A percentile compares a stretch with the other conserved stretches of the same genome.
Evolutionary conservation across 1,139 yeast genomes (phyloP).

Genomic region (Sugiyamaella grinbergsii): DNA sequence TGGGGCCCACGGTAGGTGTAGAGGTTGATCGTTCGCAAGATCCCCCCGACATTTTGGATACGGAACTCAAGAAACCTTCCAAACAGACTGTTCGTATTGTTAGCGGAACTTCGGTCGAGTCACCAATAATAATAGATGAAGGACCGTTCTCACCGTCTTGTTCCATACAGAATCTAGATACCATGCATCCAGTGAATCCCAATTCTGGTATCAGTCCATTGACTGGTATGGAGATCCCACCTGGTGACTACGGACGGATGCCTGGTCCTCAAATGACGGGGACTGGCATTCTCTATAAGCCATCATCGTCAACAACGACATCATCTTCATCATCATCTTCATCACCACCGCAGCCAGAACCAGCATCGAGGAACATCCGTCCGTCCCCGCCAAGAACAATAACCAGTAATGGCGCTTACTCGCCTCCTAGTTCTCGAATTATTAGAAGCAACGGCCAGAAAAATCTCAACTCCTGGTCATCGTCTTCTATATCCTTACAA

Average conservation of each 20-base stretch:
- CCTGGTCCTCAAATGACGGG: constrained; percentile 3
- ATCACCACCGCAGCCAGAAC: neutral
- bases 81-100: constrained; percentile 11
- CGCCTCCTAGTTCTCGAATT: constrained; percentile 6
- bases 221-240: constrained; percentile 9
- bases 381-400: neutral
- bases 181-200: constrained; percentile 2
- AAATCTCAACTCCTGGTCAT: constrained; percentile 9
- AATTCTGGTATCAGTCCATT: neutral
- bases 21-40: neutral
- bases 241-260: constrained; percentile 17
- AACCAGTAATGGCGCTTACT: neutral
- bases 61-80: neutral
- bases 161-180: neutral
- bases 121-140: constrained; percentile 13
- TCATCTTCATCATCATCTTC: neutral
- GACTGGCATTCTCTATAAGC: neutral
- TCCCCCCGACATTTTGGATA: neutral
- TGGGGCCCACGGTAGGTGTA: neutral
- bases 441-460: constrained; percentile 12
- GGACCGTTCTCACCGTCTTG: neutral
- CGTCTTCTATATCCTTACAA: neutral
- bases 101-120: neutral
- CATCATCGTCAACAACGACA: neutral
- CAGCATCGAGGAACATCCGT: neutral